Evolutionary conservation across 805 yeast species (phyloP), one percentile per base, ranked within the genome.

Genomic region (Wickerhamomyces queroliae): DNA sequence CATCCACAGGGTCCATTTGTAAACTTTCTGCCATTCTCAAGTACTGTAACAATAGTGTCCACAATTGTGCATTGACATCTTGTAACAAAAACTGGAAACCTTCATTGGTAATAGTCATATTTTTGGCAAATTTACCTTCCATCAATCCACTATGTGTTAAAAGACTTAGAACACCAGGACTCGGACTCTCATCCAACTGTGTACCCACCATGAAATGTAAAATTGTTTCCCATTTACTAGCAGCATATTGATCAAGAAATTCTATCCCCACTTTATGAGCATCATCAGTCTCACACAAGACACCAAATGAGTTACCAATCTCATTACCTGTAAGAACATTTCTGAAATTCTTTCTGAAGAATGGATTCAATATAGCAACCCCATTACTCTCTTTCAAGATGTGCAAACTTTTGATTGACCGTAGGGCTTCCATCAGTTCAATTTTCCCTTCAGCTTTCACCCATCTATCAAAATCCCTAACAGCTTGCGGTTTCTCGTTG

Each of bases 151-250:
- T 83, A 64, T 80, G 88, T 46, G 76, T 73, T 36, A 93, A 66
- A 21, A 93, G 66, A 15, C 79, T 74, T 36, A 93, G 66, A 1
- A 91, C 97, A 15, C 91, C 90, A n/a, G 74, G 72, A 35, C 90
- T 81, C 3, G 96, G 96, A 3, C 76, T 64, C 15, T 69, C 72
- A 10, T 75, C 69, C 34, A 81, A 64, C 37, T 86, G 85, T 0
- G 97, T 87, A 2, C 98, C 96, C 33, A 93, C 99, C 98, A 93
- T 91, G 65, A 83, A 93, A 68, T 93, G 98, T 51, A 93, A 68
- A 49, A 93, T 91, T 7, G 87, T 78, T 58, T 93, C 99, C 99
- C 99, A 93, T 56, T 84, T 88, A 34, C 72, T 75, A 7, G 88
- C 74, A 12, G 96, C 95, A 62, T 88, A 90, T 29, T 69, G 68